A percentile compares a stretch with the other conserved stretches of the same genome.
These are phyloP conservation scores for Eutrema salsugineum DNA, from an alignment of 441 rosid species.

Conservation along the genomic window DNA sequence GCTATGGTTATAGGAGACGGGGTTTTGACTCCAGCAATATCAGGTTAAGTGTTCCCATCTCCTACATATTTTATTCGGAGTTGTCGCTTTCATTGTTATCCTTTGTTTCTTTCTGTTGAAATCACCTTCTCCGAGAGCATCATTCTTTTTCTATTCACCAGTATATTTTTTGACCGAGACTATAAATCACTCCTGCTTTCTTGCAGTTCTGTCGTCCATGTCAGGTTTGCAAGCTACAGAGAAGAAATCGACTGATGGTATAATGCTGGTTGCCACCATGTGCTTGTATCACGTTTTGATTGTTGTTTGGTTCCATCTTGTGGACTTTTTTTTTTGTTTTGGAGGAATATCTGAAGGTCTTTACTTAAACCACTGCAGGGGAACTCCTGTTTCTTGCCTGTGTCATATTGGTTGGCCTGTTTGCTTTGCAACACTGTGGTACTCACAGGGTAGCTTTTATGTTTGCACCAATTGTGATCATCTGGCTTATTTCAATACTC, in stretches of 20 bases:
- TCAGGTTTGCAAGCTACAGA: constrained; percentile 66
- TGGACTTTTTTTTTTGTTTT: constrained; percentile 3
- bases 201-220: constrained; percentile 85
- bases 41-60: constrained; percentile 44
- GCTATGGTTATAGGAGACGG: constrained; percentile 89
- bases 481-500: constrained; percentile 75
- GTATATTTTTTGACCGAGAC: background rate
- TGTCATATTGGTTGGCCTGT: constrained; percentile 81
- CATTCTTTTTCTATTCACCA: background rate
- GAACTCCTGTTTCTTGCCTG: constrained; percentile 65
- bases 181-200: constrained; percentile 15
- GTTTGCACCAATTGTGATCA: constrained; percentile 83
- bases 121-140: background rate
- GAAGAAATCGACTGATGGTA: constrained; percentile 52
- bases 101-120: constrained; percentile 4
- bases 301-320: background rate
- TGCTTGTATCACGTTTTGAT: background rate
- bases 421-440: constrained; percentile 91
- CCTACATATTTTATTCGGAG: background rate
- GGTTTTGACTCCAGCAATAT: constrained; percentile 80
- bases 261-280: constrained; percentile 10
- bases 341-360: background rate
- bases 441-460: constrained; percentile 82
- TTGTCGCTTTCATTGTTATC: background rate
- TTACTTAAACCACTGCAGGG: constrained; percentile 37